phyloP scores from a whole-genome alignment of 345 rosid genomes.

The Schrenkiella parvula region DNA sequence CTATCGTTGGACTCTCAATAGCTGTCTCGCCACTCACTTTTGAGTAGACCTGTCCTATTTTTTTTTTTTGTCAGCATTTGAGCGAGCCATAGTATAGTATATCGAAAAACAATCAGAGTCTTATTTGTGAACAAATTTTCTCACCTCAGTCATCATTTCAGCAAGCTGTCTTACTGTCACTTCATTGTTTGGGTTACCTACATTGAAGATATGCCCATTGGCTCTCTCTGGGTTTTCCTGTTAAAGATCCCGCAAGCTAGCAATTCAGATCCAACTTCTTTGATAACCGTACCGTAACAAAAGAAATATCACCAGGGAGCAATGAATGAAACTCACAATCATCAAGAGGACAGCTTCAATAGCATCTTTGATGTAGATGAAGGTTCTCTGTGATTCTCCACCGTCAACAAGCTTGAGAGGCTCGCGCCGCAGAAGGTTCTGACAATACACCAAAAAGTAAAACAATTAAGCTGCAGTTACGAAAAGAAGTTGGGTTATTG shows the following conservation, averaged over 20 bases:
- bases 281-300: not conserved
- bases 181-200: constrained; percentile 99
- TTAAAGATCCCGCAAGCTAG: not conserved
- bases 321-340: constrained; percentile 54
- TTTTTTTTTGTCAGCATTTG: not conserved
- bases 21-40: constrained; percentile 76
- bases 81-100: not conserved
- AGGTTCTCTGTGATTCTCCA: constrained; percentile 94
- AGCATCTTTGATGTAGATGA: constrained; percentile 94
- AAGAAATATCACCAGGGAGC: not conserved
- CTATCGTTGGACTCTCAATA: constrained; percentile 67
- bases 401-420: constrained; percentile 98
- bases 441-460: not conserved
- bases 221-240: constrained; percentile 97
- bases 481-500: not conserved
- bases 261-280: constrained; percentile 17
- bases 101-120: not conserved
- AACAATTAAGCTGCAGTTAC: not conserved
- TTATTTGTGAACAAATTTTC: not conserved
- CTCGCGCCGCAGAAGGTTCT: constrained; percentile 78
- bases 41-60: constrained; percentile 55
- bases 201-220: constrained; percentile 94
- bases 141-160: constrained; percentile 96
- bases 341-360: constrained; percentile 92
- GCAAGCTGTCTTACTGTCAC: constrained; percentile 98